Conservation (phyloP, 306 rosid genomes). For the Hylodesmum podocarpum region DNA sequence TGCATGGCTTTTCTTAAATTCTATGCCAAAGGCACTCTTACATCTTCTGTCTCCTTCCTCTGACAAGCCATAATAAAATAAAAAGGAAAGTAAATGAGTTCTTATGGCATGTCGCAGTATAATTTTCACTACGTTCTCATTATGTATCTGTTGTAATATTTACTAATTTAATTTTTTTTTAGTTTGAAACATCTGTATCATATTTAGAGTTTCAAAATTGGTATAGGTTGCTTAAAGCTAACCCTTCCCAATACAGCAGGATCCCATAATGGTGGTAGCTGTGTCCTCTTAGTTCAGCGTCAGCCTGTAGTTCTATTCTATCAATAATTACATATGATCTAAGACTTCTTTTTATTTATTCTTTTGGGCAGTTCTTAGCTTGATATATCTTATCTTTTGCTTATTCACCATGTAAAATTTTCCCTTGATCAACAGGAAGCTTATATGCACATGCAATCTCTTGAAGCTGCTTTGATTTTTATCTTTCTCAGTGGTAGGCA, state of each 20-base stretch:
- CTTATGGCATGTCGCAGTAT: background rate
- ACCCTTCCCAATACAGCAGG: slow-evolving; percentile 4
- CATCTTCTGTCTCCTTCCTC: background rate
- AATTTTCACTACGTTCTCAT: background rate
- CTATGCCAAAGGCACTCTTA: background rate
- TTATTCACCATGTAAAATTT: background rate
- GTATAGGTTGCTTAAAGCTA: background rate
- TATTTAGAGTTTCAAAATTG: slow-evolving; percentile 3
- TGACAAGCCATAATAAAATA: background rate
- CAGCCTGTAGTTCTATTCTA: background rate
- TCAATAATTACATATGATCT: slow-evolving; percentile 15
- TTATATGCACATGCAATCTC: slow-evolving; percentile 79
- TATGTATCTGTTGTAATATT: background rate
- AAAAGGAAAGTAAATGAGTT: background rate
- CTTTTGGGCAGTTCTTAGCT: slow-evolving; percentile 6
- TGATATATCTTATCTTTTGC: background rate
- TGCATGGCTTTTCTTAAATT: slow-evolving; percentile 14
- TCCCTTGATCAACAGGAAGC: slow-evolving; percentile 60
- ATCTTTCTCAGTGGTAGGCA: slow-evolving; percentile 55
- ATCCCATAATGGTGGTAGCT: slow-evolving; percentile 4
- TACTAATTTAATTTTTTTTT: background rate
- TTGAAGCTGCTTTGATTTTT: slow-evolving; percentile 48
- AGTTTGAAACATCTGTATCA: background rate
- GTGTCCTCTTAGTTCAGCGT: background rate
- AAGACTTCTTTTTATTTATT: slow-evolving; percentile 14